Evolutionary conservation across 306 rosid genomes (phyloP).

Genomic region (Sicyos baderoa): DNA sequence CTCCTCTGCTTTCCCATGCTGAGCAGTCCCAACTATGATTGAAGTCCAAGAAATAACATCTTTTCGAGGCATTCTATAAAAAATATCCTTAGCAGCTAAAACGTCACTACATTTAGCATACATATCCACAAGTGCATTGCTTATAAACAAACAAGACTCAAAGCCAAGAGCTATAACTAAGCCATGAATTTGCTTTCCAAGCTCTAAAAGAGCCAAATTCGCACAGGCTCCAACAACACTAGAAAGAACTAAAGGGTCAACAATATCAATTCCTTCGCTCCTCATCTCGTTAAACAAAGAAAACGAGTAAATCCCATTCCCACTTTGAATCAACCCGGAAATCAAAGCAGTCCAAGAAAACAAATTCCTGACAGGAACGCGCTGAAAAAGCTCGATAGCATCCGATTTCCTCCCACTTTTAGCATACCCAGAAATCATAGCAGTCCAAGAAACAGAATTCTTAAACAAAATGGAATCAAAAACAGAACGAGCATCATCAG

Average conservation of each 20-base stretch:
- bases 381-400: conserved; percentile 44
- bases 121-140: conserved; percentile 82
- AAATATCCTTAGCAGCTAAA: conserved; percentile 50
- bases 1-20: conserved; percentile 64
- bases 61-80: conserved; percentile 40
- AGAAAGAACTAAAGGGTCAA: conserved; percentile 72
- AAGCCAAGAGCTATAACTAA: conserved; percentile 54
- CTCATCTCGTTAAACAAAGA: conserved; percentile 58
- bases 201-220: conserved; percentile 56
- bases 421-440: conserved; percentile 74
- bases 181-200: conserved; percentile 71
- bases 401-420: conserved; percentile 50
- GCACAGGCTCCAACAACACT: conserved; percentile 77
- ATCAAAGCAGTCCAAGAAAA: conserved; percentile 82
- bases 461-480: conserved; percentile 43
- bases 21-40: conserved; percentile 72
- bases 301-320: conserved; percentile 48
- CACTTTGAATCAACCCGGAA: conserved; percentile 82
- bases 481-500: conserved; percentile 45
- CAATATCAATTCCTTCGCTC: conserved; percentile 43
- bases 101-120: conserved; percentile 84
- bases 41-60: conserved; percentile 93
- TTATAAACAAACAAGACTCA: conserved; percentile 62
- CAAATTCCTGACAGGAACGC: conserved; percentile 41
- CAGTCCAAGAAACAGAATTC: conserved; percentile 61